These are phyloP conservation scores for Chaetomiaceae sp. DNA, from an alignment of 2,329 filamentous ascomycete genomes.

Conservation along the genomic window DNA sequence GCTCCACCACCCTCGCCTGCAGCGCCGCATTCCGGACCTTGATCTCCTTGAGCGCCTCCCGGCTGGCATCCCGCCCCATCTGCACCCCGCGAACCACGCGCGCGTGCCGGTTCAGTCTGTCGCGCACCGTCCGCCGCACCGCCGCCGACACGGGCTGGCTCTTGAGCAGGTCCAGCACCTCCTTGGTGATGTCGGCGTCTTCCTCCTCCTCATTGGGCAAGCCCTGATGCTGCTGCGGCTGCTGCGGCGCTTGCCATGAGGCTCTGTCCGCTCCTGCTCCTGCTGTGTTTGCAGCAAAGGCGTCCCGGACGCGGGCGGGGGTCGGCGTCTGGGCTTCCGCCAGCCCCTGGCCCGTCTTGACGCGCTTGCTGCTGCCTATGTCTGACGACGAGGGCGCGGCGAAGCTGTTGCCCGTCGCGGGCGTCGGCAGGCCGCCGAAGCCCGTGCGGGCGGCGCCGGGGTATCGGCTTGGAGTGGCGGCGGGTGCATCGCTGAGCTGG, in stretches of 20 bases:
- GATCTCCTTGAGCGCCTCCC: conserved; percentile 58
- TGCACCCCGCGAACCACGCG: conserved; percentile 16
- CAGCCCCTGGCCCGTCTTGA: background rate
- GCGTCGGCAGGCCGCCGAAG: background rate
- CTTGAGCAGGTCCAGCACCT: conserved; percentile 48
- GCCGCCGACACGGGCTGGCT: conserved; percentile 37
- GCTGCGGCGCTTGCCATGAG: background rate
- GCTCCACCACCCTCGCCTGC: conserved; percentile 13
- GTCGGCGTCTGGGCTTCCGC: background rate
- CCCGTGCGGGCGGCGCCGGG: background rate
- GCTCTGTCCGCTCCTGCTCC: background rate
- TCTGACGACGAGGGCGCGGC: background rate
- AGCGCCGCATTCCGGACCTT: conserved; percentile 38
- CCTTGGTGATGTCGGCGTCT: conserved; percentile 38
- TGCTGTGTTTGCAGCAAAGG: background rate
- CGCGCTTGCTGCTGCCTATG: conserved; percentile 8
- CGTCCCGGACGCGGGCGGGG: background rate
- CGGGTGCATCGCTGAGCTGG: background rate
- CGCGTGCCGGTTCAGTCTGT: conserved; percentile 18
- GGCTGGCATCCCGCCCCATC: conserved; percentile 22
- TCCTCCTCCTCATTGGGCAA: conserved; percentile 4
- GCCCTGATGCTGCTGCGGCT: background rate
- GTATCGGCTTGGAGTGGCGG: conserved; percentile 25
- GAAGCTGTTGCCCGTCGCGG: conserved; percentile 6
- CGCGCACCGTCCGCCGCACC: conserved; percentile 35